Conservation (phyloP, 1,284 basidiomycete genomes). For the Sphaerobolus stellatus region DNA sequence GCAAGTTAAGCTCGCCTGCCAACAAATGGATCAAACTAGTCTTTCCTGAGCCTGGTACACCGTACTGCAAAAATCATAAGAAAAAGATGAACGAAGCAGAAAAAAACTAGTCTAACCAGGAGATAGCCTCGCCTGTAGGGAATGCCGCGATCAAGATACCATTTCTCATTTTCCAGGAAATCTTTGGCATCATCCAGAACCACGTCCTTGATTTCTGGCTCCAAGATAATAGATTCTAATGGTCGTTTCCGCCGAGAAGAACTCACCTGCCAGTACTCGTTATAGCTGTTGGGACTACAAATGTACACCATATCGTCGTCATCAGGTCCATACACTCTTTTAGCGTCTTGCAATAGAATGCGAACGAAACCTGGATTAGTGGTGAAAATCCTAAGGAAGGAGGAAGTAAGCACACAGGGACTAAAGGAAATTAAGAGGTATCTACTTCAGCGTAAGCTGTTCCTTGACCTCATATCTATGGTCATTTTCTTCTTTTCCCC, state of each 20-base stretch:
- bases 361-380: background rate
- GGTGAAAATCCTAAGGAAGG: background rate
- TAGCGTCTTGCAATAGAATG: background rate
- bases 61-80: slow-evolving; percentile 13
- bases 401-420: background rate
- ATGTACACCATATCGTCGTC: background rate
- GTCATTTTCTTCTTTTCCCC: background rate
- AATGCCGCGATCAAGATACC: background rate
- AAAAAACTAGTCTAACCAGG: too few relatives aligned
- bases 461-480: background rate
- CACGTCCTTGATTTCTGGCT: background rate
- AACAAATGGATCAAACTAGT: slow-evolving; percentile 31
- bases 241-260: background rate
- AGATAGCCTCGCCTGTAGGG: slow-evolving; percentile 1
- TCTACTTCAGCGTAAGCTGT: background rate
- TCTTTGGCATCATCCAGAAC: background rate
- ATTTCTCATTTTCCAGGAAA: background rate
- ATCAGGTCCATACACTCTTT: background rate
- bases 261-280: background rate
- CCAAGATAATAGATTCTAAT: background rate
- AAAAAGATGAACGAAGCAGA: background rate
- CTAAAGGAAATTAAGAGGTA: background rate
- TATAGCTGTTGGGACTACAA: background rate
- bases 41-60: slow-evolving; percentile 13
- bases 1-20: slow-evolving; percentile 33